Base-by-base conservation (phyloP, 1,284 basidiomycete species). In the Cutaneotrichosporon sp. region DNA sequence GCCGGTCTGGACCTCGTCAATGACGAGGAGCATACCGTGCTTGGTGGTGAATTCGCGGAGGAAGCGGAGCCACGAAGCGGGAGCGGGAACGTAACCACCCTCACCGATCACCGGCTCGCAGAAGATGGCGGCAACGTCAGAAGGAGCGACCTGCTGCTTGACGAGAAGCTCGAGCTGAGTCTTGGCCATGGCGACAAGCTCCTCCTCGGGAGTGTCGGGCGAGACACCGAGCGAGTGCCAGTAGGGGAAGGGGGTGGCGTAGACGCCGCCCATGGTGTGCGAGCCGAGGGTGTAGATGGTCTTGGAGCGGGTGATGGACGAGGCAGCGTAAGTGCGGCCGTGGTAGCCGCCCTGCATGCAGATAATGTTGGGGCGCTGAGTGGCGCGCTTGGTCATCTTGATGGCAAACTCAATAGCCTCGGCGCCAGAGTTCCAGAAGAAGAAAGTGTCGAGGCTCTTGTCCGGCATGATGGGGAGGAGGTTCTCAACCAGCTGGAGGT, bases 21-120 rank as follows among this genome's bases (percentile, higher is more conserved):
- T 80, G 73, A 94, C 76, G 14, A 91, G 81, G 70, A 94, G 64
- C 62, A 97, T 92, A 18, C 85, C 87, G 77, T 97, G 85, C 78
- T 90, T 85, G 78, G 97, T 92, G 80, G 95, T 97, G 47, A 95
- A 85, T 66, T 86, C 83, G 63, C 94, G 85, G 61, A 98, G 80
- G 52, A 90, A 92, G 58, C 86, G 82, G 67, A 99, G 81, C 83
- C 90, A 98, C 31, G 87, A 85, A 1, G 87, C 74, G 0, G 94
- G 92, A 0, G 94, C 91, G 30, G 92, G 89, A 18, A 97, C 90
- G 81, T 98, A 98, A 4, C 95, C 95, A 56, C 76, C 93, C 81
- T 97, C 93, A 42, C 93, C 94, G 34, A 98, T 84, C 11, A 97
- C 89, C 59, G 95, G 90, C 82, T 98, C 95, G 61, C 98, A 82